Conservation (phyloP, 352 stramenopile species). For the Globisporangium cystogenes region DNA sequence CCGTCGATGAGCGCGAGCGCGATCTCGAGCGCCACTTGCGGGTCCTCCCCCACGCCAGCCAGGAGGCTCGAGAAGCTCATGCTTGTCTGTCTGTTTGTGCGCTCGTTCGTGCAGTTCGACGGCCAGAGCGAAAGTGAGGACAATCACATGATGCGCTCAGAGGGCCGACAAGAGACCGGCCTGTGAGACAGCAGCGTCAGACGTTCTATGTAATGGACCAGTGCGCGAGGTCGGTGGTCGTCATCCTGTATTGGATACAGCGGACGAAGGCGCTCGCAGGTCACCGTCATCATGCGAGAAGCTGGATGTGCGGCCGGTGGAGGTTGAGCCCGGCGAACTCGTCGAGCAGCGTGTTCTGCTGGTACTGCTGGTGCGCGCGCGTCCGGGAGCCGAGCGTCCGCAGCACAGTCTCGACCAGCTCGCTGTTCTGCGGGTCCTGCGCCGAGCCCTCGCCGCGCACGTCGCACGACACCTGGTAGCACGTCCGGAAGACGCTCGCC, state of each 20-base stretch:
- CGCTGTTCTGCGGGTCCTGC: neutral
- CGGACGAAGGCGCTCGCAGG: no score
- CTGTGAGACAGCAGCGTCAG: no score
- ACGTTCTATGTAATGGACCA: no score
- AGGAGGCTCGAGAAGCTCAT: conserved; percentile 10
- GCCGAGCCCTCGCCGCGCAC: neutral
- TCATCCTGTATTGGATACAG: no score
- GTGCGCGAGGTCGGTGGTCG: no score
- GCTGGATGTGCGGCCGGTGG: neutral
- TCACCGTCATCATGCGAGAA: neutral
- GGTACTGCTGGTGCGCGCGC: conserved; percentile 2
- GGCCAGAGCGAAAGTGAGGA: no score
- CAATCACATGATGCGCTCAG: no score
- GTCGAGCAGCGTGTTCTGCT: conserved; percentile 6
- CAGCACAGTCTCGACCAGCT: conserved; percentile 5
- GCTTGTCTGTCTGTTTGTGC: no score
- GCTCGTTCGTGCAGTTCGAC: no score
- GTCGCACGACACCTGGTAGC: conserved; percentile 12
- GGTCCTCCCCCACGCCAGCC: conserved; percentile 10
- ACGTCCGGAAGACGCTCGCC: conserved; percentile 1
- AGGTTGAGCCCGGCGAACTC: conserved; percentile 2
- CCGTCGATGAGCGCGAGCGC: conserved; percentile 17
- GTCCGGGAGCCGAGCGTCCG: conserved; percentile 3
- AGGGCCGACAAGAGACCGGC: no score
- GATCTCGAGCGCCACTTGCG: conserved; percentile 14